Evolutionary conservation across 768 basidiomycete genomes (phyloP), one percentile per base, ranked within the genome.

Genomic region (Rhodosporidiobolus sp.): DNA sequence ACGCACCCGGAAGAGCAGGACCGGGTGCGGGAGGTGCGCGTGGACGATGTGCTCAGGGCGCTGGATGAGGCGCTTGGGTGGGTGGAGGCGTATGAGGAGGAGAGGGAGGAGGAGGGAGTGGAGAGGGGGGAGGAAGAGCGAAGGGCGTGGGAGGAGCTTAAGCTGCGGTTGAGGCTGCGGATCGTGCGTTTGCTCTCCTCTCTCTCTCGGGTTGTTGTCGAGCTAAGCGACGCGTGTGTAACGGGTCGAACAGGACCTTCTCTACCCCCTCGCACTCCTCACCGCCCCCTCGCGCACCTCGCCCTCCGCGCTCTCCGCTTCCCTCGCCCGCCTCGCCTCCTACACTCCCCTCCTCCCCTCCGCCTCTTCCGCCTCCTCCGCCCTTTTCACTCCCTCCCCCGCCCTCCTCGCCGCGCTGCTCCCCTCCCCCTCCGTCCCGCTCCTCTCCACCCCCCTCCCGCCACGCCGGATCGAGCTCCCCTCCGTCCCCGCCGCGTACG

Each of bases 361-460:
- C 24, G 1, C 67, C 1, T 24, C 30, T 0, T 19, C 55, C n/a
- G 1, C 45, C 53, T 11, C 24, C 0, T 14, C 50, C 1, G 12
- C 30, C 7, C 43, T 46, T 3, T 48, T 34, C 56, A 1, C n/a
- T 7, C 59, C 70, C 17, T 32, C 60, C 10, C 43, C 38, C 2
- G 11, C 48, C 11, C 45, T 64, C 20, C 28, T 1, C 22, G 48
- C 68, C 24, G 35, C 38, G 17, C 70, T 74, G 22, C 17, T 28
- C 10, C 65, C 69, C 5, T 61, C 50, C 0, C 6, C 38, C 11
- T 32, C 68, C 10, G 24, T 62, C 2, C 67, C 70, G 4, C 67
- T 68, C 11, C 70, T 75, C n/a, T 45, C 67, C 14, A 69, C 67
- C 0, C 65, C 61, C 1, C 66, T 64, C 14, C 74, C 74, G 0